Percentiles rank a stretch among this genome's conserved stretches.
Evolutionary conservation across 169 alveolate species (phyloP).

Genomic region (Plasmodium vivax): DNA sequence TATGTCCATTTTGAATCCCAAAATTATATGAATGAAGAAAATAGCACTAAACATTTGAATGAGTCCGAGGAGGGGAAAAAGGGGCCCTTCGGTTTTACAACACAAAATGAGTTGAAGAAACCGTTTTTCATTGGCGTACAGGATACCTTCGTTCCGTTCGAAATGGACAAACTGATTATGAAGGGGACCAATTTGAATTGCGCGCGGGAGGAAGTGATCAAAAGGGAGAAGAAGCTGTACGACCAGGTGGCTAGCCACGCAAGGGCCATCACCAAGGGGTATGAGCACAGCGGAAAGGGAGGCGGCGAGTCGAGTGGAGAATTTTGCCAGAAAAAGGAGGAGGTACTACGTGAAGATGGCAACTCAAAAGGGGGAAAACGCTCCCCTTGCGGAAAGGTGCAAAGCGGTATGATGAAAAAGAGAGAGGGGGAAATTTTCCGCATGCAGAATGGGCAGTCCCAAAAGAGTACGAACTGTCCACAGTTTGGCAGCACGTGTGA

Average conservation of each 20-base stretch:
- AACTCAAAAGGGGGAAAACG: not conserved
- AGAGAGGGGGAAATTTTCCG: not conserved
- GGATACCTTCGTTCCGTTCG: slow-evolving; percentile 62
- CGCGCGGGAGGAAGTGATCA: slow-evolving; percentile 22
- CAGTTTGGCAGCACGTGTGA: not conserved
- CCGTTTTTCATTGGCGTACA: slow-evolving; percentile 63
- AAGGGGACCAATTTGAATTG: not conserved
- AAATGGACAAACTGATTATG: slow-evolving; percentile 40
- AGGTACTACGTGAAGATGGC: not conserved
- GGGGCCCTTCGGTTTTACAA: not conserved
- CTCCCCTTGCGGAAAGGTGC: not conserved
- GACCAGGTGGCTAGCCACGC: slow-evolving; percentile 15
- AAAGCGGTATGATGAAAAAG: not conserved
- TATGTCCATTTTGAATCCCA: not conserved
- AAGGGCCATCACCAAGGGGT: not conserved
- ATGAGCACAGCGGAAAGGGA: not conserved
- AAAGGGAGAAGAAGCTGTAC: not conserved
- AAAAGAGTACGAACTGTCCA: not conserved
- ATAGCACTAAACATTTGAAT: slow-evolving; percentile 6
- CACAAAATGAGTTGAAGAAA: slow-evolving; percentile 37
- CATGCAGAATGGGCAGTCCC: not conserved
- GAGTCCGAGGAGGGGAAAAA: slow-evolving; percentile 4
- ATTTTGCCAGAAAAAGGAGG: not conserved
- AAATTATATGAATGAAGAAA: slow-evolving; percentile 23
- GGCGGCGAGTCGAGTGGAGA: not conserved